Base-by-base conservation (phyloP, 179 eudicot species). In the Drosera spatulata region DNA sequence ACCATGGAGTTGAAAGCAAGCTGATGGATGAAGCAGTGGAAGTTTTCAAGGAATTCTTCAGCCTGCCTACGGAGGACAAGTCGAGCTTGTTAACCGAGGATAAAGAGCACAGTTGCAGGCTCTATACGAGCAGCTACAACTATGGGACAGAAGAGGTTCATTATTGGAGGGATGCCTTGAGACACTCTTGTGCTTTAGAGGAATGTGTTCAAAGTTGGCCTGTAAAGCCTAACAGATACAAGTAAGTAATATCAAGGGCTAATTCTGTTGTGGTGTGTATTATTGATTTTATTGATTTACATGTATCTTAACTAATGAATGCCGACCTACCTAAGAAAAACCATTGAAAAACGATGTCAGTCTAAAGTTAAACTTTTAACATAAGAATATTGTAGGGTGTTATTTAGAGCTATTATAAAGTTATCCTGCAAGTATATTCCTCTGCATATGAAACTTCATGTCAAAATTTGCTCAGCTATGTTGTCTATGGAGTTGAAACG, bases 151-250 rank as follows among this genome's bases (percentile, higher is more conserved):
- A 81, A 60, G 67, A 66, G 14, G 37, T 59, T 69, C 80, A 75
- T 38, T 52, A 46, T 4, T 81, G 85, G 85, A 78, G 77, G 39
- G 82, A 81, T 54, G 55, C 71, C 3, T 37, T 78, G 55, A 70
- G 59, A 47, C 63, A 61, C 42, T 46, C 41, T 64, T 75, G 80
- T 50, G 60, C 83, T 42, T 59, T 75, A 52, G 79, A 80, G 42
- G 81, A 83, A 55, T 66, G 73, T 63, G 42, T 69, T 15, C 61
- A 68, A 64, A 41, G 53, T 14, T 83, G 85, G 88, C 79, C 88
- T n/a, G 61, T 63, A 51, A 72, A 80, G 44, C 88, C 87, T 40
- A 3, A 69, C 5, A 66, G 65, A 76, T 82, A 67, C 59, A 67
- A 78, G 86, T 82, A 43, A 33, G 4, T 11, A 56, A 39, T 11